These are phyloP conservation scores for Ilyonectria mors-panacis DNA, from an alignment of 2,329 filamentous ascomycete species.

Conservation along the genomic window DNA sequence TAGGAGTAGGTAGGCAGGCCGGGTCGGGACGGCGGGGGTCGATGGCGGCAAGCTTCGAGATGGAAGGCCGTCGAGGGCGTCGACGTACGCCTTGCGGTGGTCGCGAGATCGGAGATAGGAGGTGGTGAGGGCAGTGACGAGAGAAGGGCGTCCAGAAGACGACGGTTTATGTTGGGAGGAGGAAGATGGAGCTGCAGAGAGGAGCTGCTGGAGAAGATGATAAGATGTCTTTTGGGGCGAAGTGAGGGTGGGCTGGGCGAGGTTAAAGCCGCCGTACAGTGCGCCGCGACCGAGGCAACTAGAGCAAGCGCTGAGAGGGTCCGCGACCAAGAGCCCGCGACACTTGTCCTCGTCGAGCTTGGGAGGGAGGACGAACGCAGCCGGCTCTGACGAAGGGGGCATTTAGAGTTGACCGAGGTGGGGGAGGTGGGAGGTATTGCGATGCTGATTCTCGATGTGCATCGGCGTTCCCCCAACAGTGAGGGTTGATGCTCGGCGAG, in stretches of 20 bases:
- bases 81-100: constrained; percentile 35
- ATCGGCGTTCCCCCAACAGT: not conserved
- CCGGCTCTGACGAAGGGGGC: constrained; percentile 6
- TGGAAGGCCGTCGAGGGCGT: constrained; percentile 33
- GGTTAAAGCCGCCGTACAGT: constrained; percentile 46
- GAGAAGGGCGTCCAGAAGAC: constrained; percentile 29
- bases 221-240: constrained; percentile 50
- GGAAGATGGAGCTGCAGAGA: constrained; percentile 40
- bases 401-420: constrained; percentile 28
- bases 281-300: constrained; percentile 37
- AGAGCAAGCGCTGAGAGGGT: constrained; percentile 6
- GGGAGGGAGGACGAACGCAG: constrained; percentile 14
- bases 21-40: constrained; percentile 40
- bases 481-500: constrained; percentile 1
- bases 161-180: constrained; percentile 41
- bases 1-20: constrained; percentile 36
- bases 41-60: constrained; percentile 37
- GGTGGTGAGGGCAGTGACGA: constrained; percentile 14
- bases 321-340: constrained; percentile 8
- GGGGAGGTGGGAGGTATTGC: not conserved
- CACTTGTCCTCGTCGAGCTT: constrained; percentile 19
- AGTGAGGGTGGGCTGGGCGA: constrained; percentile 47
- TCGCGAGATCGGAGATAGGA: constrained; percentile 21
- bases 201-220: constrained; percentile 46
- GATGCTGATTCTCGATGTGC: constrained; percentile 1